phyloP scores from a whole-genome alignment of 1,284 basidiomycete species.

The Tausonia pullulans region DNA sequence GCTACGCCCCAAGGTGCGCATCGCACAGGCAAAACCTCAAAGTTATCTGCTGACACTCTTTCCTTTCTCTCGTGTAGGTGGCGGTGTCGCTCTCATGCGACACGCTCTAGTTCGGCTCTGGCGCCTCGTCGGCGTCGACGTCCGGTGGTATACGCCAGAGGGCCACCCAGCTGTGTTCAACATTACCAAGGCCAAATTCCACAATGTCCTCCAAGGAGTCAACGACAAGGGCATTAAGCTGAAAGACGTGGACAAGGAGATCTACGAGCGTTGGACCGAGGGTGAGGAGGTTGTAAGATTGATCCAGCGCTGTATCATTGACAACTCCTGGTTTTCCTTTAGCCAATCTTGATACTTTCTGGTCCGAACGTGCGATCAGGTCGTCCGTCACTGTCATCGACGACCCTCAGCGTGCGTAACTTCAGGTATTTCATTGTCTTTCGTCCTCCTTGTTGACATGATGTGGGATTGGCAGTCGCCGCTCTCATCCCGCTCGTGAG shows the following conservation, averaged over 20 bases:
- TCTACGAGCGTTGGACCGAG: constrained; percentile 63
- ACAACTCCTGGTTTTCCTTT: not conserved
- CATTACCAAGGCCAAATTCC: constrained; percentile 39
- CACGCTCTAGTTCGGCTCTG: constrained; percentile 76
- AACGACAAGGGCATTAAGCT: constrained; percentile 60
- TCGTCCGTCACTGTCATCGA: constrained; percentile 51
- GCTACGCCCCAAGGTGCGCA: constrained; percentile 67
- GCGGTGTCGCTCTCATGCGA: constrained; percentile 80
- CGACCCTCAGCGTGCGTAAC: constrained; percentile 37
- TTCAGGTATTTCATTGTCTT: too few species aligned
- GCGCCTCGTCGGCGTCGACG: constrained; percentile 55
- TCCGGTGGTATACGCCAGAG: constrained; percentile 58
- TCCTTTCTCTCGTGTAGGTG: constrained; percentile 31
- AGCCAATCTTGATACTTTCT: constrained; percentile 45
- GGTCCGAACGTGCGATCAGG: constrained; percentile 54
- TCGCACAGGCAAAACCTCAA: constrained; percentile 6
- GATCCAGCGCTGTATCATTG: not conserved
- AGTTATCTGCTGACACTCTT: not conserved
- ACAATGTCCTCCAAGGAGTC: constrained; percentile 75
- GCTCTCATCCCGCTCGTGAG: constrained; percentile 60
- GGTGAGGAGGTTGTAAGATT: constrained; percentile 36
- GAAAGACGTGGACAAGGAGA: constrained; percentile 58
- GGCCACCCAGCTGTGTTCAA: constrained; percentile 71
- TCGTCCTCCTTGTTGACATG: not conserved
- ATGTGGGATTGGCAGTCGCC: constrained; percentile 28